Base-by-base conservation (phyloP, 495 filamentous ascomycete genomes). In the Coniosporium apollinis region DNA sequence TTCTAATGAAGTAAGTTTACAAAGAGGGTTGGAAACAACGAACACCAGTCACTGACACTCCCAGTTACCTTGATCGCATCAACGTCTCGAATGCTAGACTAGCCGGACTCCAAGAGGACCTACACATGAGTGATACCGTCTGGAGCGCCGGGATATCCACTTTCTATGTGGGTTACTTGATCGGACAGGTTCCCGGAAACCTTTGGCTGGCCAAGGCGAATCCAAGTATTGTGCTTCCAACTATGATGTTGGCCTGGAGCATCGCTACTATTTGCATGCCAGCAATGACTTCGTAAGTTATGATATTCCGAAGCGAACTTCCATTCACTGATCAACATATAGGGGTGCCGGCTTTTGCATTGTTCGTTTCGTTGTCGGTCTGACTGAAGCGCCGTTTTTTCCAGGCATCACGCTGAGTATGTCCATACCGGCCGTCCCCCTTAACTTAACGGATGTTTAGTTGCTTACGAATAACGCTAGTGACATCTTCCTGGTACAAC, bases 401-500 rank as follows among this genome's bases (percentile, higher is more conserved):
- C n/a, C n/a, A n/a, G n/a, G n/a, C 55, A 60, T n/a, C n/a, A n/a
- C n/a, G n/a, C n/a, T n/a, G n/a, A n/a, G n/a, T n/a, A 26, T 13
- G 3, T 69, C 67, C 26, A 42, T 68, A n/a, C 50, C 67, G 4
- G 63, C 65, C 18, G 34, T 69, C 11, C 59, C 66, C n/a, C n/a
- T 19, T 58, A 8, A 13, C 52, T 52, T 39, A 22, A 18, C 13
- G 17, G 10, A 30, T 19, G 2, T 32, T 16, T 26, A 58, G 62
- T 29, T 37, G 49, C 4, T 52, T 72, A n/a, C n/a, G n/a, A n/a
- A n/a, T n/a, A n/a, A n/a, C n/a, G 7, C 71, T 69, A 43, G 70
- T 68, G 37, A 57, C 73, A 1, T 72, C 67, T 4, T 66, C 66
- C 33, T 74, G 67, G 69, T 76, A 74, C 41, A 73, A 69, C 1